Base-by-base conservation (phyloP, 164 flowering plant genomes). In the Annona squamosa region DNA sequence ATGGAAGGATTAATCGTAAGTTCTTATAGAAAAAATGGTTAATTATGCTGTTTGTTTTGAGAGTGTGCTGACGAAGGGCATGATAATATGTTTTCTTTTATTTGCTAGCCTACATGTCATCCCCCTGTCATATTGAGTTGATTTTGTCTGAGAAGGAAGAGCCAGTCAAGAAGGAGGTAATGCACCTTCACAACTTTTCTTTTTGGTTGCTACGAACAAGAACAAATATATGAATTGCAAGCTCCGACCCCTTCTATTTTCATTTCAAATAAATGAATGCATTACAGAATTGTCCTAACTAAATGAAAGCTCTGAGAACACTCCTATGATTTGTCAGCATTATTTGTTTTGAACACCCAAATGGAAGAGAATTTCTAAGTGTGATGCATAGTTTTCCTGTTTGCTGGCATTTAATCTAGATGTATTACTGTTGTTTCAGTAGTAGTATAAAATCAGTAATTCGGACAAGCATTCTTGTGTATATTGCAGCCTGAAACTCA, bases 91-190 rank as follows among this genome's bases (percentile, higher is more conserved):
- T 45, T 4, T 68, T 0, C 59, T 46, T 9, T 2, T 4, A 47
- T 1, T 13, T 74, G 73, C 67, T 93, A 91, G 98, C 97, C 4
- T 93, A 93, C 69, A 93, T 93, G 98, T 91, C 97, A 4, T 87
- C 91, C 7, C 97, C 97, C 0, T 93, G 98, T 82, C 98, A 93
- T 74, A 93, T 93, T 70, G 98, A 93, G 83, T 79, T 93, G 87
- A 83, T 79, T 46, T 79, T 93, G 79, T 91, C 97, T 2, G 97
- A 93, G 75, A 93, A 93, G 77, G 98, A 93, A 77, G 98, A 87
- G 68, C 79, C 90, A 0, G 97, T 93, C 5, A 89, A 87, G 81
- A 93, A 88, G 72, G 97, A 92, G 95, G 97, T 92, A 84, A 73
- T 37, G 68, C 45, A 66, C 9, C 42, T 42, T 42, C 47, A 10